Percentiles rank a stretch among this genome's conserved stretches.
Conservation (phyloP, 1,284 basidiomycete species). For the Coriolopsis trogii region DNA sequence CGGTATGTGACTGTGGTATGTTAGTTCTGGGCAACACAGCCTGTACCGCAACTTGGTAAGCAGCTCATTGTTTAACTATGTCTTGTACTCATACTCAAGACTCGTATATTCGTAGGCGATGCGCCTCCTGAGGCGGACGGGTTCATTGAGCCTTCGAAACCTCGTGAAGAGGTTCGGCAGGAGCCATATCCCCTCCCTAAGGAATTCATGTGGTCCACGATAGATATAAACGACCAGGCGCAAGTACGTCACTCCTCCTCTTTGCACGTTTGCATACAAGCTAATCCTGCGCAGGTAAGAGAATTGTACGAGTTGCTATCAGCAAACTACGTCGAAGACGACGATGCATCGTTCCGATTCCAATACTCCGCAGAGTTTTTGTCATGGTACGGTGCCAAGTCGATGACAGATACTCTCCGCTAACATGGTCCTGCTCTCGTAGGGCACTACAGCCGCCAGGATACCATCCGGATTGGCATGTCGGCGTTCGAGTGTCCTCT, state of each 20-base stretch:
- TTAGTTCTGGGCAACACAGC: constrained; percentile 96
- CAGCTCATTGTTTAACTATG: background rate
- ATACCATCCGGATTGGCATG: constrained; percentile 92
- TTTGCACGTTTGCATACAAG: constrained; percentile 4
- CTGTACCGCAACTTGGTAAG: constrained; percentile 85
- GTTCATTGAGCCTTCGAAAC: constrained; percentile 84
- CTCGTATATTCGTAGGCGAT: constrained; percentile 56
- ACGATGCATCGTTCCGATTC: constrained; percentile 95
- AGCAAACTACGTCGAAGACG: constrained; percentile 96
- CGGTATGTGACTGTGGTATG: background rate
- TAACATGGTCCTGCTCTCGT: constrained; percentile 3
- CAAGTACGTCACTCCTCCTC: constrained; percentile 50
- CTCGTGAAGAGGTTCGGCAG: constrained; percentile 80
- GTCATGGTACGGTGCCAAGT: constrained; percentile 65
- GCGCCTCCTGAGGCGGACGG: constrained; percentile 76
- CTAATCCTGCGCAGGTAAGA: constrained; percentile 58
- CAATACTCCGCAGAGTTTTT: constrained; percentile 96
- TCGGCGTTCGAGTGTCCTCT: constrained; percentile 90
- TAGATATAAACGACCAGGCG: constrained; percentile 80
- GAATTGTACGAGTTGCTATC: constrained; percentile 95
- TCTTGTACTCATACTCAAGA: constrained; percentile 4
- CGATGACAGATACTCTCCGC: background rate
- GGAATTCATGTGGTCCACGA: constrained; percentile 90
- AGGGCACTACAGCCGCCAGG: constrained; percentile 97
- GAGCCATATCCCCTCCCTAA: constrained; percentile 88